Base-by-base conservation (phyloP, 2,329 filamentous ascomycete genomes). In the Penicillium sp. region DNA sequence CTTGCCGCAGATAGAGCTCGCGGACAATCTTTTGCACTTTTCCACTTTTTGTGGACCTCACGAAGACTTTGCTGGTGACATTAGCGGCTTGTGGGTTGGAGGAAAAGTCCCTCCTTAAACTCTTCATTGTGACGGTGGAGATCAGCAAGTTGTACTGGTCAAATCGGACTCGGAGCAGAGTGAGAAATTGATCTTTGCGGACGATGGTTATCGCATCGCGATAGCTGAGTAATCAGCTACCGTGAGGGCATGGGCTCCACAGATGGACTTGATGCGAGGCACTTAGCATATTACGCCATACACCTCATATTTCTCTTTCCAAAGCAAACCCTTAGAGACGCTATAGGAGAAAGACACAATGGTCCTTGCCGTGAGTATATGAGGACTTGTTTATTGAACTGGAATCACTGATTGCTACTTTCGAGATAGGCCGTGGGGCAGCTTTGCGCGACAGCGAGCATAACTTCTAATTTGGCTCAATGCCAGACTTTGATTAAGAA, bases 11-110 rank as follows among this genome's bases (percentile, higher is more conserved):
- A 77, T 99, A 99, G 62, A 98, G 84, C 80, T 99, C 95, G 69
- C 93, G 87, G 64, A 99, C 95, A 70, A 99, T 96, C 82, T 99
- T 99, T 76, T 98, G 95, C 58, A 98, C 93, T 80, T 97, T 97
- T 76, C 95, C 95, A 75, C 87, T 95, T 77, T 91, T 93, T 48
- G 93, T 96, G 26, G 95, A 97, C 59, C 95, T 86, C 62, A 99
- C 90, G 72, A 96, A 99, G 68, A 96, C 87, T 79, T 98, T 99
- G 84, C 90, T 97, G 31, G 92, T 93, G 63, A 98, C 89, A 71
- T 90, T 96, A 47, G 88, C 81, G 29, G 87, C 83, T 55, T 79
- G 76, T 5, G 80, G 79, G 60, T 85, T 83, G 16, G 80, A 76
- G 49, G 79, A 68, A 72, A 79, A 53, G 78, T 84, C 68, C 59